Conservation (phyloP, 2,329 filamentous ascomycete species). For the Pezicula carpinea region DNA sequence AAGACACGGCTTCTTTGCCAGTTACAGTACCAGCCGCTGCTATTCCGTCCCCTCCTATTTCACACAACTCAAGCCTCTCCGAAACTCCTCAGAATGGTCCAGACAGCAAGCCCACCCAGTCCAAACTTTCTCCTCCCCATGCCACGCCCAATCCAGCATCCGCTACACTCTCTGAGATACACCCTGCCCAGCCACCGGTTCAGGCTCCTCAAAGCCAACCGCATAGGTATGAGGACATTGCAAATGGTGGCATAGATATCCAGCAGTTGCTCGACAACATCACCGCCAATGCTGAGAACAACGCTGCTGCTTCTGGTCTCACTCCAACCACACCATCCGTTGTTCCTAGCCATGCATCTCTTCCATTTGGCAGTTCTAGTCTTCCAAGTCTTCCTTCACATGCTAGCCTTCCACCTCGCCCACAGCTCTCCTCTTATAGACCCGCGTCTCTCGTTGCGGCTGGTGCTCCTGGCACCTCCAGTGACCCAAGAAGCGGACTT, state of each 20-base stretch:
- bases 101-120: conserved; percentile 16
- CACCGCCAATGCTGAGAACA: conserved; percentile 31
- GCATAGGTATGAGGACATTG: conserved; percentile 23
- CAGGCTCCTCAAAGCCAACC: conserved; percentile 14
- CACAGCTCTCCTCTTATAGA: conserved; percentile 28
- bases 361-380: conserved; percentile 17
- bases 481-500: conserved; percentile 27
- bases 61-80: conserved; percentile 13
- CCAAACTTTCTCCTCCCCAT: conserved; percentile 14
- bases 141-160: conserved; percentile 6
- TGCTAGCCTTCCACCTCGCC: conserved; percentile 31
- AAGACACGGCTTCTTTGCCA: conserved; percentile 21
- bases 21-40: conserved; percentile 18
- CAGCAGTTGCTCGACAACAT: conserved; percentile 33
- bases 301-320: conserved; percentile 15
- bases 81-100: conserved; percentile 11
- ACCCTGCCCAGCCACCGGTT: conserved; percentile 13
- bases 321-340: conserved; percentile 14
- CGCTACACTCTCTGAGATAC: conserved; percentile 12
- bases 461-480: conserved; percentile 29
- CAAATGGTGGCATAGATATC: conserved; percentile 30
- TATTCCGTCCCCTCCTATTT: conserved; percentile 9
- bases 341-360: conserved; percentile 16
- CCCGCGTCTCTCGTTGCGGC: conserved; percentile 24
- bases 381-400: conserved; percentile 27